Percentiles rank a stretch among this genome's conserved stretches.
Evolutionary conservation across 345 rosid genomes (phyloP).

Genomic region (Hibiscus syriacus): DNA sequence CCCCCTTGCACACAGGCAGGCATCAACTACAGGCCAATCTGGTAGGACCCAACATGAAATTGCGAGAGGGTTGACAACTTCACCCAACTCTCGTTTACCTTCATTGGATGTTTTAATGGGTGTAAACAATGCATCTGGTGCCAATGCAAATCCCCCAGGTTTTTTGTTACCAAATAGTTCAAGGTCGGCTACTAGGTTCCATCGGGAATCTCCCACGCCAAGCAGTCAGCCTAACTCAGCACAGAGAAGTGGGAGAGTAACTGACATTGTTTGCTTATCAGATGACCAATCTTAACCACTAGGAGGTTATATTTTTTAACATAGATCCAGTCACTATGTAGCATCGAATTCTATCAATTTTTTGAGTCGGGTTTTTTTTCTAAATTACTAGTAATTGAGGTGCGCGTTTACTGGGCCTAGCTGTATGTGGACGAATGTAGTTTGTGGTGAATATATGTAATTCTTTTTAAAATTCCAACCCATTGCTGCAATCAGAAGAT

Average conservation of each 20-base stretch:
- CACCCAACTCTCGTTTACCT: no score
- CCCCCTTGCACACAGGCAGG: no score
- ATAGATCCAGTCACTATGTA: background rate
- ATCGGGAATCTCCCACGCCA: constrained; percentile 8
- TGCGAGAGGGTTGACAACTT: no score
- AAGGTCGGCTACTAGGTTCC: background rate
- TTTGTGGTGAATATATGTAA: no score
- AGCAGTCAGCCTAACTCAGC: background rate
- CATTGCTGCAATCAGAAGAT: no score
- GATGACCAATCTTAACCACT: constrained; percentile 33
- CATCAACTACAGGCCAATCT: no score
- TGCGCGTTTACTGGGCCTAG: background rate
- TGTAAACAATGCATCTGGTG: constrained; percentile 7
- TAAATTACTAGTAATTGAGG: background rate
- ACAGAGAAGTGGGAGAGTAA: background rate
- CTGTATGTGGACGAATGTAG: background rate
- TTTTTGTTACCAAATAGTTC: constrained; percentile 9
- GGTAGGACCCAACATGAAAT: no score
- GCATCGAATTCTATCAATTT: background rate
- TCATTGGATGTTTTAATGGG: constrained; percentile 17
- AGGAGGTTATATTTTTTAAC: background rate
- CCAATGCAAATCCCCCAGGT: constrained; percentile 6
- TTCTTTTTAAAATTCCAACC: no score
- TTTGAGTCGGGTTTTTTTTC: background rate
- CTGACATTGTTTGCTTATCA: constrained; percentile 40